Evolutionary conservation across 306 rosid genomes (phyloP), one percentile per base, ranked within the genome.

Genomic region (Prunus dulcis): DNA sequence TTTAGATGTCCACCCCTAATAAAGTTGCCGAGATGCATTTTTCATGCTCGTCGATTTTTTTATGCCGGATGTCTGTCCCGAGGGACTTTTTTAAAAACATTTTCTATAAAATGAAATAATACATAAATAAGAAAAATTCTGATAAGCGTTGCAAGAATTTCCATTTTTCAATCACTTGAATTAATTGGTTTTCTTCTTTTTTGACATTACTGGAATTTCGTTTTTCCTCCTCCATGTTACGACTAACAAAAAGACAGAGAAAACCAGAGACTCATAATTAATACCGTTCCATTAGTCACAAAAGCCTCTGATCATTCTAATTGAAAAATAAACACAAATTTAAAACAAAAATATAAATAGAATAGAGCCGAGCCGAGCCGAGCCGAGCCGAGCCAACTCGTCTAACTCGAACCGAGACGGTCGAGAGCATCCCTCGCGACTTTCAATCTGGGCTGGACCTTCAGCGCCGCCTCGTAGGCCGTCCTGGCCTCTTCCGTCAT

Each of bases 401-500:
- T 1, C 57, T 71, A 71, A 12, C 38, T 73, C 9, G 90, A 86
- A 57, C 73, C 64, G 73, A 90, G 77, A 58, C 90, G 84, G 45
- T 81, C 86, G 74, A 92, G 85, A 0, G 92, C 97, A 76, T 91
- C 90, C 65, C 51, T 79, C 61, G 97, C 93, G 22, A 4, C 78
- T 47, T 56, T 56, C 57, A 80, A 69, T 11, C 49, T 47, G 2
- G 98, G 95, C 46, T 88, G 91, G 41, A 91, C 70, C 32, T 66
- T 80, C 51, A 89, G 70, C 43, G 96, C 98, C 38, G 87, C 91
- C 85, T 89, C 83, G 25, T 84, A 92, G 61, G 99, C 91, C 81
- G 85, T 85, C 84, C 20, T 83, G 0, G 99, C 97, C 80, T 96
- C 93, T 34, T 73, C 96, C 50, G 5, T 73, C 93, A 92, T 84